Conservation (phyloP, 2,329 filamentous ascomycete species). For the Calonectria ilicicola region DNA sequence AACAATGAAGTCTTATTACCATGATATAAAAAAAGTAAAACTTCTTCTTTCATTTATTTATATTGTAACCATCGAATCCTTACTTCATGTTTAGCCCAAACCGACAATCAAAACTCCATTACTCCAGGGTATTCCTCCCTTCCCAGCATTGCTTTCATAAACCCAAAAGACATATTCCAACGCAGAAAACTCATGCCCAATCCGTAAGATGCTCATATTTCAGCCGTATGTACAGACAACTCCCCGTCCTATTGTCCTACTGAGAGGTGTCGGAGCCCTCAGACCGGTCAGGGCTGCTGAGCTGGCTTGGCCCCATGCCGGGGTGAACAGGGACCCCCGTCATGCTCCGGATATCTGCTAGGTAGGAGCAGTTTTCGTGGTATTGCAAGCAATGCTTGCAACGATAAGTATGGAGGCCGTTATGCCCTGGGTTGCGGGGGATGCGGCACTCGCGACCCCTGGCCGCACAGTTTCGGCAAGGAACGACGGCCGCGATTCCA, state of each 20-base stretch:
- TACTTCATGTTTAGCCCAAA: too few species aligned
- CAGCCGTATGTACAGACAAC: too few species aligned
- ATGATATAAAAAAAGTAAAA: too few species aligned
- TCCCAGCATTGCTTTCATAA: too few species aligned
- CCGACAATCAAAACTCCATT: too few species aligned
- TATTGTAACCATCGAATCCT: too few species aligned
- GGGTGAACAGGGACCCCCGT: background rate
- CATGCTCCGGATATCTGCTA: background rate
- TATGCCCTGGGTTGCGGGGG: background rate
- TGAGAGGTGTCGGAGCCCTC: background rate
- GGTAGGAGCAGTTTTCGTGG: background rate
- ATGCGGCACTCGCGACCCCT: background rate
- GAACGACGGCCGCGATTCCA: background rate
- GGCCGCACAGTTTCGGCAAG: background rate
- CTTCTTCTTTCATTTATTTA: too few species aligned
- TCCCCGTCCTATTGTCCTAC: background rate
- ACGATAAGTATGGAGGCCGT: background rate
- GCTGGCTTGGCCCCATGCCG: background rate
- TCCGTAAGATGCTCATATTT: too few species aligned
- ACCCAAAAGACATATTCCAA: too few species aligned
- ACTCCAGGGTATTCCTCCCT: too few species aligned
- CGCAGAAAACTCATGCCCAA: too few species aligned
- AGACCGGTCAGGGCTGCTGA: background rate
- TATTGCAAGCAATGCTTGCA: background rate
- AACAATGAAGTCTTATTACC: too few species aligned